phyloP scores from a whole-genome alignment of 352 stramenopile genomes.

The Globisporangium rhizosaccharum region DNA sequence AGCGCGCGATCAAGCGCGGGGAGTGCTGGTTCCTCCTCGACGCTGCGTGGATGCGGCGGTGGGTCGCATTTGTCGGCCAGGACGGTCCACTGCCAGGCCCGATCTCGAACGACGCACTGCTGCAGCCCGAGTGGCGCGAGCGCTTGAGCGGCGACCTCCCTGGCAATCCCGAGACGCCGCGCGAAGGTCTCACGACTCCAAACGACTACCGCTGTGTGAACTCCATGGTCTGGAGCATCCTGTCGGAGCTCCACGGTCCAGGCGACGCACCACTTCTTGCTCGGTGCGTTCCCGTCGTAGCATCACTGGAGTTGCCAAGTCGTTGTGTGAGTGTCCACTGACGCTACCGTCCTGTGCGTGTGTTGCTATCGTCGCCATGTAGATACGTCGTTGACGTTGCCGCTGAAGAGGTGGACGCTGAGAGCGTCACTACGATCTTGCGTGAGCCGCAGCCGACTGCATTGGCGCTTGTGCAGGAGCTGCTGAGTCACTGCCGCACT shows the following conservation, averaged over 20 bases:
- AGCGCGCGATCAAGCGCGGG: conserved; percentile 35
- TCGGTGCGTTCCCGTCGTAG: conserved; percentile 5
- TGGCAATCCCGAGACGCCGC: conserved; percentile 38
- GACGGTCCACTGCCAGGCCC: conserved; percentile 44
- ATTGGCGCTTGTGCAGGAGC: conserved; percentile 30
- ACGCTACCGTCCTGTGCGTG: no score
- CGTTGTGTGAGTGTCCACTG: not conserved
- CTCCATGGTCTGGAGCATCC: conserved; percentile 72
- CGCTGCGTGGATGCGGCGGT: conserved; percentile 56
- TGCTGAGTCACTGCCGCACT: conserved; percentile 39
- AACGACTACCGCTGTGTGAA: conserved; percentile 66
- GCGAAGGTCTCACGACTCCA: conserved; percentile 33
- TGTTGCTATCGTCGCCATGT: not conserved
- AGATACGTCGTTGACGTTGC: conserved; percentile 49
- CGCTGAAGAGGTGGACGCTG: conserved; percentile 30
- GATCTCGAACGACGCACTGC: conserved; percentile 61
- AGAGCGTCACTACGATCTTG: conserved; percentile 28
- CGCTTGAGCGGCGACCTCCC: conserved; percentile 21
- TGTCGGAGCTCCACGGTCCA: conserved; percentile 53
- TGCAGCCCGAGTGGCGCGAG: conserved; percentile 32
- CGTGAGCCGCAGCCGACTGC: conserved; percentile 38
- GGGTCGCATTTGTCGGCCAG: conserved; percentile 49
- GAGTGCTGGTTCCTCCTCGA: conserved; percentile 79
- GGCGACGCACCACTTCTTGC: conserved; percentile 41
- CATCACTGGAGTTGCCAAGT: not conserved